phyloP scores from a whole-genome alignment of 805 yeast species.

The Naumovozyma castellii region DNA sequence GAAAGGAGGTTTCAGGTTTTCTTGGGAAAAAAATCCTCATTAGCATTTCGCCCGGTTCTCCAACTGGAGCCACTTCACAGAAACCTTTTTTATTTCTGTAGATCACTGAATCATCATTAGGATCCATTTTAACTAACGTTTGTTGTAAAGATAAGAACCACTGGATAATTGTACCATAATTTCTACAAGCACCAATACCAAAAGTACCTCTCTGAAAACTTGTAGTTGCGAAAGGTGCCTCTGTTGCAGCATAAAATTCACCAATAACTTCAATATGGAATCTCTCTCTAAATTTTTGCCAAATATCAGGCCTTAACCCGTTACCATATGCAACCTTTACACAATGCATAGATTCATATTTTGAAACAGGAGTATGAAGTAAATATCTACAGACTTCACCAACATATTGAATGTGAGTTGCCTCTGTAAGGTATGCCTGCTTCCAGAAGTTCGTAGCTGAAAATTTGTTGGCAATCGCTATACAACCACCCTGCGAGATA shows the following conservation, averaged over 20 bases:
- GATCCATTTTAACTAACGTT: slow-evolving; percentile 63
- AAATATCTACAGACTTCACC: slow-evolving; percentile 91
- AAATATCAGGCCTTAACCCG: slow-evolving; percentile 81
- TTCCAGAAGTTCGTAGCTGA: slow-evolving; percentile 84
- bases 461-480: slow-evolving; percentile 71
- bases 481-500: slow-evolving; percentile 57
- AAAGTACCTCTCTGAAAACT: slow-evolving; percentile 65
- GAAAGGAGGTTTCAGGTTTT: slow-evolving; percentile 67
- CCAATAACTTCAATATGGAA: slow-evolving; percentile 71
- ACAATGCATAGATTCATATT: slow-evolving; percentile 53
- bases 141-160: slow-evolving; percentile 44
- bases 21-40: slow-evolving; percentile 60
- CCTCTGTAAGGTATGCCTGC: slow-evolving; percentile 58
- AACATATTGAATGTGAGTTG: slow-evolving; percentile 85
- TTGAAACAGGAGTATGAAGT: slow-evolving; percentile 52
- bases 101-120: slow-evolving; percentile 63
- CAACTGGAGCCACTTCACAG: slow-evolving; percentile 42
- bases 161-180: slow-evolving; percentile 56
- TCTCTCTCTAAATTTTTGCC: slow-evolving; percentile 70
- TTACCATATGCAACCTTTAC: slow-evolving; percentile 77
- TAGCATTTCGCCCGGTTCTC: slow-evolving; percentile 81
- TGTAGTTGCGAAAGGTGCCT: slow-evolving; percentile 82
- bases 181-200: slow-evolving; percentile 85
- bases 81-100: slow-evolving; percentile 64
- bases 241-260: slow-evolving; percentile 91